These are phyloP conservation scores for Themeda triandra DNA, from an alignment of 176 grass and related monocot species.

Conservation along the genomic window DNA sequence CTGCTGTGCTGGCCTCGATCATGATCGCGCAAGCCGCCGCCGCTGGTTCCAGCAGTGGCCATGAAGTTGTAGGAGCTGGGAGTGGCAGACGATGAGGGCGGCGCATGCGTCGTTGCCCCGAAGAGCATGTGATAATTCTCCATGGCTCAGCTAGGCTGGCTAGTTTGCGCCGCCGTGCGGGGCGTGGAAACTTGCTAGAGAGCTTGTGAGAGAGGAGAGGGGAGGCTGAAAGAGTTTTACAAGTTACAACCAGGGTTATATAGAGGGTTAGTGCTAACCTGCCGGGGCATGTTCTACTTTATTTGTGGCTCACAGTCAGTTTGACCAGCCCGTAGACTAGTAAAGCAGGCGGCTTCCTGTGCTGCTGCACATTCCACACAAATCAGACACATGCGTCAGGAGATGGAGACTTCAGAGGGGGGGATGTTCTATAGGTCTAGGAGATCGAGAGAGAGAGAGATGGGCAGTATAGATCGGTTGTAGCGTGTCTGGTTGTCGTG, in stretches of 20 bases:
- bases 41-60: not conserved
- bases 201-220: not conserved
- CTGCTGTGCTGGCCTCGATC: not conserved
- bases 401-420: no score
- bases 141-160: slow-evolving; percentile 18
- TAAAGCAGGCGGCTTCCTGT: slow-evolving; percentile 29
- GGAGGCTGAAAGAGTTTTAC: slow-evolving; percentile 42
- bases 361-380: not conserved
- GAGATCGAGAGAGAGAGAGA: no score
- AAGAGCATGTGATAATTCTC: slow-evolving; percentile 60
- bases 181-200: not conserved
- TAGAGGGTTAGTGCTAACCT: not conserved
- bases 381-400: not conserved
- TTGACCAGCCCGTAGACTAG: slow-evolving; percentile 31
- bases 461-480: no score
- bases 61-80: slow-evolving; percentile 38
- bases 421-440: no score
- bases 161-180: no score
- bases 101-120: not conserved
- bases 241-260: slow-evolving; percentile 48
- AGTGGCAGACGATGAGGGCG: slow-evolving; percentile 42
- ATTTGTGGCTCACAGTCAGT: slow-evolving; percentile 11
- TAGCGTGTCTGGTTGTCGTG: slow-evolving; percentile 38
- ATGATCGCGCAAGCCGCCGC: not conserved
- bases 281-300: not conserved